Percentiles rank a stretch among this genome's conserved stretches.
Conservation (phyloP, 2,329 filamentous ascomycete species). For the Pseudogymnoascus sp. region DNA sequence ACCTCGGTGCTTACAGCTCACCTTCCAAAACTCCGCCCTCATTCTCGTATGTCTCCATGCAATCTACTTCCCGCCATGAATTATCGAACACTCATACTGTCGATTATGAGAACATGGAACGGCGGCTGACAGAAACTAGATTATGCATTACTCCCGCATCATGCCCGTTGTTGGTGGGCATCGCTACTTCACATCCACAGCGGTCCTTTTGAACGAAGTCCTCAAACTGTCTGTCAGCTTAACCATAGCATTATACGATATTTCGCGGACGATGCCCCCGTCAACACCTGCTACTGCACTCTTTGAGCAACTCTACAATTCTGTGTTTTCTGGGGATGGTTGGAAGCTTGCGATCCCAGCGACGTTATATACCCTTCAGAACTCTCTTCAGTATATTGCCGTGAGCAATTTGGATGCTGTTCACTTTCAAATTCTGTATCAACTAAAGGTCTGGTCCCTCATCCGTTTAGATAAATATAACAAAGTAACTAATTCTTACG, state of each 20-base stretch:
- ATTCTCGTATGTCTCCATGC: slow-evolving; percentile 51
- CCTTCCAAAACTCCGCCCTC: slow-evolving; percentile 70
- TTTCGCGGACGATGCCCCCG: slow-evolving; percentile 67
- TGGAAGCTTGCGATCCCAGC: slow-evolving; percentile 94
- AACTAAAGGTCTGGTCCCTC: slow-evolving; percentile 62
- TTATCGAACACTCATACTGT: slow-evolving; percentile 5
- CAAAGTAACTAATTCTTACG: not conserved
- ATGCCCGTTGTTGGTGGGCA: slow-evolving; percentile 81
- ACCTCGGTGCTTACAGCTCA: slow-evolving; percentile 48
- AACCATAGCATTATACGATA: slow-evolving; percentile 80
- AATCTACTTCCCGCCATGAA: not conserved
- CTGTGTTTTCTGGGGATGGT: slow-evolving; percentile 81
- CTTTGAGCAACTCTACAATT: slow-evolving; percentile 69
- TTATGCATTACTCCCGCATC: slow-evolving; percentile 90
- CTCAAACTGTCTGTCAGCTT: slow-evolving; percentile 83
- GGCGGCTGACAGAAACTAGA: slow-evolving; percentile 37
- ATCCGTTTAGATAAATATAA: not conserved
- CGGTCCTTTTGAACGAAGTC: slow-evolving; percentile 87
- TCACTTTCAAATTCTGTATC: slow-evolving; percentile 88
- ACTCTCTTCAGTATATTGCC: slow-evolving; percentile 87
- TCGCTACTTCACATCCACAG: slow-evolving; percentile 88
- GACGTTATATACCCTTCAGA: slow-evolving; percentile 81
- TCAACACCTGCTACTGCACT: slow-evolving; percentile 74
- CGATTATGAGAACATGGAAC: slow-evolving; percentile 7
- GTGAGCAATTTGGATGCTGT: slow-evolving; percentile 86